These are phyloP conservation scores for Oleoguttula mirabilis DNA, from an alignment of 495 filamentous ascomycete species.

Conservation along the genomic window DNA sequence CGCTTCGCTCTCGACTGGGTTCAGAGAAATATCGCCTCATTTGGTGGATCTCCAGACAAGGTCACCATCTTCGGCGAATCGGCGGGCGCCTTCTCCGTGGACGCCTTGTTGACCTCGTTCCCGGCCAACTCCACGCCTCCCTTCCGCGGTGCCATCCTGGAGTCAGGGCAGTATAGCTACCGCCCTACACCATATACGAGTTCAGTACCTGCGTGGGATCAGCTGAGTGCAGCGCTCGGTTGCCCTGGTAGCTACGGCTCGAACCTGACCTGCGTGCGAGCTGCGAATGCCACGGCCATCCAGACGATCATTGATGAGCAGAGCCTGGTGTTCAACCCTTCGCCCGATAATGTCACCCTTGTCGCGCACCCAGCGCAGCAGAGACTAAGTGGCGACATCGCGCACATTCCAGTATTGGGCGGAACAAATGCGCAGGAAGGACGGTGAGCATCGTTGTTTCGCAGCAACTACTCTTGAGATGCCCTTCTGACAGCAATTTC, in stretches of 20 bases:
- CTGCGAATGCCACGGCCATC: slow-evolving; percentile 15
- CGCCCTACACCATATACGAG: neutral
- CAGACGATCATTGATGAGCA: slow-evolving; percentile 19
- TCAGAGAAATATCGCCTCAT: slow-evolving; percentile 21
- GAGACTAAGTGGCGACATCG: slow-evolving; percentile 15
- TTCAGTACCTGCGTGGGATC: slow-evolving; percentile 11
- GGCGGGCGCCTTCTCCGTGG: slow-evolving; percentile 14
- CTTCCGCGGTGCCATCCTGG: slow-evolving; percentile 23
- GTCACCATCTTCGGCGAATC: slow-evolving; percentile 15
- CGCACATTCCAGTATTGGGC: slow-evolving; percentile 20
- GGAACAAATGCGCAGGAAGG: slow-evolving; percentile 25
- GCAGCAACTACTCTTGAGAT: too few relatives aligned
- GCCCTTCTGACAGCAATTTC: too few relatives aligned
- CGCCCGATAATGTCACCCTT: slow-evolving; percentile 23
- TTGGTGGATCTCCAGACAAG: slow-evolving; percentile 23
- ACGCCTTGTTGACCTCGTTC: slow-evolving; percentile 19
- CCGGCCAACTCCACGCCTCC: slow-evolving; percentile 14
- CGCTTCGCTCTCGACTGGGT: slow-evolving; percentile 25
- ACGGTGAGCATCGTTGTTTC: slow-evolving; percentile 10
- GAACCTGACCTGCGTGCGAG: slow-evolving; percentile 19
- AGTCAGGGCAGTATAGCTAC: slow-evolving; percentile 18
- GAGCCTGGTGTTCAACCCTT: slow-evolving; percentile 13
- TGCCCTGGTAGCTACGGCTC: slow-evolving; percentile 13
- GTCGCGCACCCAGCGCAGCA: slow-evolving; percentile 15
- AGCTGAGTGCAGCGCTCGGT: slow-evolving; percentile 13